A percentile compares a stretch with the other conserved stretches of the same genome.
Evolutionary conservation across 2,329 filamentous ascomycete species (phyloP).

Genomic region (Ophidiomyces ophidiicola): DNA sequence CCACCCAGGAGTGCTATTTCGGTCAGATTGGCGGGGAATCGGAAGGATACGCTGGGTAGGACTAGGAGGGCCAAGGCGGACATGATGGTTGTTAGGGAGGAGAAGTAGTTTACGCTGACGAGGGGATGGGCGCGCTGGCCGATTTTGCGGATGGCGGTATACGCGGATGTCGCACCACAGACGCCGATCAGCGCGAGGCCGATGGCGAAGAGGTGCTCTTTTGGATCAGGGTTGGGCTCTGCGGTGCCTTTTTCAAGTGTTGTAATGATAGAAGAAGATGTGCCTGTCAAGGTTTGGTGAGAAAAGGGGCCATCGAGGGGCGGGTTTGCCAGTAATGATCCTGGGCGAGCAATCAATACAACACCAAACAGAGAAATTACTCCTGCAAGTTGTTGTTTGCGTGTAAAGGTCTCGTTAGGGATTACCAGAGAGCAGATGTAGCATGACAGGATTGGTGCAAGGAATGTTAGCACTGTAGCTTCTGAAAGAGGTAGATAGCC

Average conservation of each 20-base stretch:
- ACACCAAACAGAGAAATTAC: slow-evolving; percentile 67
- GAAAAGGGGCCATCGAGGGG: slow-evolving; percentile 7
- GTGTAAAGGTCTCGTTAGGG: slow-evolving; percentile 61
- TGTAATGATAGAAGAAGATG: background rate
- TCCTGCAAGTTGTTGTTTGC: slow-evolving; percentile 62
- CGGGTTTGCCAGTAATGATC: slow-evolving; percentile 31
- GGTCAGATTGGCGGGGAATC: slow-evolving; percentile 41
- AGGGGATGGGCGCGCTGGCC: slow-evolving; percentile 68
- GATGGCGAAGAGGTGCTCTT: slow-evolving; percentile 58
- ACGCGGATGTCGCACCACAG: slow-evolving; percentile 60
- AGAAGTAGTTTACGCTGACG: slow-evolving; percentile 79
- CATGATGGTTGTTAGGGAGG: slow-evolving; percentile 56
- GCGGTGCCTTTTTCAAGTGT: slow-evolving; percentile 16
- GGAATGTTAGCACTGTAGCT: slow-evolving; percentile 79
- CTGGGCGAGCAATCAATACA: slow-evolving; percentile 66
- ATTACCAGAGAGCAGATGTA: slow-evolving; percentile 66
- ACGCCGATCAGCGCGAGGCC: slow-evolving; percentile 64
- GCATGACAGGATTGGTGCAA: slow-evolving; percentile 65
- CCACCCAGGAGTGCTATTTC: slow-evolving; percentile 58
- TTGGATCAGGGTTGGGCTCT: slow-evolving; percentile 36
- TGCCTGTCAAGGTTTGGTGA: background rate
- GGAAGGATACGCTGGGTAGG: slow-evolving; percentile 45
- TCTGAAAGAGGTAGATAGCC: slow-evolving; percentile 75
- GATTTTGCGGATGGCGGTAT: slow-evolving; percentile 67
- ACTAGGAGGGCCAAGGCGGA: slow-evolving; percentile 47